Evolutionary conservation across 2,329 filamentous ascomycete genomes (phyloP).

Genomic region (Colletotrichum kahawae): DNA sequence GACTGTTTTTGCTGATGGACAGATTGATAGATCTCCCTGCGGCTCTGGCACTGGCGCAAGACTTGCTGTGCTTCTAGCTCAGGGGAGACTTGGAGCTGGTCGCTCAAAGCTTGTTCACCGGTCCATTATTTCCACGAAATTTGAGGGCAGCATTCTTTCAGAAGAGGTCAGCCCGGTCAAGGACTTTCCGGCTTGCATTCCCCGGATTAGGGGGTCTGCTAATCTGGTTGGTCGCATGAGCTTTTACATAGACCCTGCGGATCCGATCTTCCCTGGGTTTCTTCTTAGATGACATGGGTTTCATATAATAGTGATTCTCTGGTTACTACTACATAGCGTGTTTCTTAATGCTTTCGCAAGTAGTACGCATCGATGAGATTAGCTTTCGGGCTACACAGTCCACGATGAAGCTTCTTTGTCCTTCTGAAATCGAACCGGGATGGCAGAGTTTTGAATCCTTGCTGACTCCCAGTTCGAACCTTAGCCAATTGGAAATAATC

Average conservation of each 20-base stretch:
- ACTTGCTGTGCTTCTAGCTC: conserved; percentile 18
- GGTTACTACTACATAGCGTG: background rate
- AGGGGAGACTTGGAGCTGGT: background rate
- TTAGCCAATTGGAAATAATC: background rate
- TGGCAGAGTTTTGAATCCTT: background rate
- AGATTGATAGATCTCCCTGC: conserved; percentile 30
- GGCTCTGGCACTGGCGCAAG: conserved; percentile 29
- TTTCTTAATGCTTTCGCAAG: background rate
- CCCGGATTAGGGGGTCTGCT: background rate
- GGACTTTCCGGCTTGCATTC: background rate
- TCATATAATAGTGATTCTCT: background rate
- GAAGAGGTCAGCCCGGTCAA: background rate
- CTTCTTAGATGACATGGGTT: background rate
- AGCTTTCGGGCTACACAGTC: background rate
- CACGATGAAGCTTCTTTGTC: background rate
- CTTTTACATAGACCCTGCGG: conserved; percentile 5
- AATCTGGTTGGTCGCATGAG: conserved; percentile 10
- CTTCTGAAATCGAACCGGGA: background rate
- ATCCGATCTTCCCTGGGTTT: conserved; percentile 9
- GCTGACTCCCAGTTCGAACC: background rate
- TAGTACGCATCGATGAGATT: background rate
- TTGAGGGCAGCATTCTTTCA: background rate
- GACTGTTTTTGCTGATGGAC: conserved; percentile 29
- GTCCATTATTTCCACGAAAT: background rate
- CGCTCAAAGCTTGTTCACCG: background rate